A percentile compares a stretch with the other conserved stretches of the same genome.
Evolutionary conservation across 495 filamentous ascomycete species (phyloP).

Genomic region (Neohortaea acidophila): DNA sequence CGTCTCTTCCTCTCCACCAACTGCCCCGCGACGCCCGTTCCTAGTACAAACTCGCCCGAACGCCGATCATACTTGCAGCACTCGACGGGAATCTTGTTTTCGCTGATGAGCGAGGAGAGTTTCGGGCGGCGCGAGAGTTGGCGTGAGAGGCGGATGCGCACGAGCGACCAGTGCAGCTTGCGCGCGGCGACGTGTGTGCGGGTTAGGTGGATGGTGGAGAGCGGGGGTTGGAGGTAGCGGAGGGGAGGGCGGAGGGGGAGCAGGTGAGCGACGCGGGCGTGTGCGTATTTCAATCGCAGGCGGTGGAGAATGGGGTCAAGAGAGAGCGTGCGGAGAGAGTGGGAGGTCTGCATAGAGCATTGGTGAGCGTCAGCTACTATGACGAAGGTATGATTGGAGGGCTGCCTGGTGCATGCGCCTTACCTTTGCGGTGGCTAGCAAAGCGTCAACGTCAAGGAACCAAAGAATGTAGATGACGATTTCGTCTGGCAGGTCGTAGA

Average conservation of each 20-base stretch:
- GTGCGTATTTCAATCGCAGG: constrained; percentile 10
- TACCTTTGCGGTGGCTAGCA: too few relatives aligned
- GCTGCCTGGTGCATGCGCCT: too few relatives aligned
- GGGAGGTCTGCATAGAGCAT: constrained; percentile 8
- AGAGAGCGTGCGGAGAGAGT: constrained; percentile 11
- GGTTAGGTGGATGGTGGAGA: constrained; percentile 18
- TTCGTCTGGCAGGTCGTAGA: too few relatives aligned
- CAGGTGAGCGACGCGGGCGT: constrained; percentile 6
- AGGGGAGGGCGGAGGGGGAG: constrained; percentile 14
- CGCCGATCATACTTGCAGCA: constrained; percentile 15
- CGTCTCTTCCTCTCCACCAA: constrained; percentile 15
- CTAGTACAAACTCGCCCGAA: constrained; percentile 13
- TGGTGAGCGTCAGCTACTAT: too few relatives aligned
- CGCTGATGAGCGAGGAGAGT: constrained; percentile 12
- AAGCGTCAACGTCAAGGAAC: too few relatives aligned
- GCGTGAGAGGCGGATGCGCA: constrained; percentile 15
- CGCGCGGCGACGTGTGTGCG: constrained; percentile 17
- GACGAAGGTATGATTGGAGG: too few relatives aligned
- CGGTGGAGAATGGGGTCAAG: constrained; percentile 18
- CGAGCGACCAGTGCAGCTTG: constrained; percentile 14
- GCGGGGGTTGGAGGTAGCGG: constrained; percentile 12
- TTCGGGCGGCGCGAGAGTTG: constrained; percentile 15
- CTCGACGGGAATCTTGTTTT: constrained; percentile 18
- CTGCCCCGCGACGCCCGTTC: constrained; percentile 13
- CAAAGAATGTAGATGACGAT: too few relatives aligned